These are phyloP conservation scores for Kwoniella shivajii DNA, from an alignment of 1,284 basidiomycete genomes.

Conservation along the genomic window DNA sequence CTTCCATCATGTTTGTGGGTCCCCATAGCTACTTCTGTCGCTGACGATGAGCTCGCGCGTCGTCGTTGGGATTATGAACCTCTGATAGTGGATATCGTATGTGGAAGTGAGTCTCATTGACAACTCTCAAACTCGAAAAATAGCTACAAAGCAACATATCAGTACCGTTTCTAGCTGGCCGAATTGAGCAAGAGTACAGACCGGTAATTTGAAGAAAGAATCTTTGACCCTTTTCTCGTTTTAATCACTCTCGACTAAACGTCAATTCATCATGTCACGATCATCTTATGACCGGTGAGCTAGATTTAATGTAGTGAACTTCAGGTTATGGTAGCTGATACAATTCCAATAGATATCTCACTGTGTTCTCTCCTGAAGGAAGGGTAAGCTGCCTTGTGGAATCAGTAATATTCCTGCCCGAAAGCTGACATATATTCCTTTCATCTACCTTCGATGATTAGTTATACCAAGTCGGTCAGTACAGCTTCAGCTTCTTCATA, in stretches of 20 bases:
- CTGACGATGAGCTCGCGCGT: constrained; percentile 10
- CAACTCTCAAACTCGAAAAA: background rate
- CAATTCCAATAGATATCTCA: constrained; percentile 50
- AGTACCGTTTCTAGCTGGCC: no score
- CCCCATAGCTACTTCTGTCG: no score
- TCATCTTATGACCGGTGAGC: constrained; percentile 54
- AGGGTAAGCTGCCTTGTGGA: constrained; percentile 34
- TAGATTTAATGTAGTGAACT: background rate
- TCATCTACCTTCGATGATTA: constrained; percentile 18
- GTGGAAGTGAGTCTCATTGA: background rate
- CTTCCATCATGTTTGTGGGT: no score
- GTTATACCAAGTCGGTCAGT: constrained; percentile 91
- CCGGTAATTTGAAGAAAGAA: background rate
- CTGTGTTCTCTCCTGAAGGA: constrained; percentile 58
- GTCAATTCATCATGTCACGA: constrained; percentile 44
- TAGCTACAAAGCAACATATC: no score
- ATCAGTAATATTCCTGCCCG: background rate
- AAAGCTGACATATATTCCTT: constrained; percentile 1
- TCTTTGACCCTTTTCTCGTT: background rate
- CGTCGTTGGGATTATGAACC: no score
- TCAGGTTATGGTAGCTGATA: constrained; percentile 14
- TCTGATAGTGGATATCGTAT: no score
- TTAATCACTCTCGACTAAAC: background rate
- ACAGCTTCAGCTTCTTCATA: background rate
- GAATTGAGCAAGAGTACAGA: no score